Percentiles rank a stretch among this genome's conserved stretches.
These are phyloP conservation scores for Codiaeum variegatum DNA, from an alignment of 441 rosid genomes.

Conservation along the genomic window DNA sequence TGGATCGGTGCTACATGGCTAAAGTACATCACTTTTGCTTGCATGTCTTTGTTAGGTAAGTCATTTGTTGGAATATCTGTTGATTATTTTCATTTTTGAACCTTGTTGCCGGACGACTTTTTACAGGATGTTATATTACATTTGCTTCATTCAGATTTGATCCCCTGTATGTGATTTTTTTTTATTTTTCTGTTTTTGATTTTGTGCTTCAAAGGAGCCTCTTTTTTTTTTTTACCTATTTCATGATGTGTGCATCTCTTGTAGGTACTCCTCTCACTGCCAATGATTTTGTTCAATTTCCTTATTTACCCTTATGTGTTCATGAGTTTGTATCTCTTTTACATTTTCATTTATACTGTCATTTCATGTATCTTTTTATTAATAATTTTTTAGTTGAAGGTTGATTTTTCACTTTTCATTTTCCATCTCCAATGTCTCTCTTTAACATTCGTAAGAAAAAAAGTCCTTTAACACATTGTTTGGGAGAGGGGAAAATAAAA, in stretches of 20 bases:
- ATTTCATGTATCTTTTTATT: neutral
- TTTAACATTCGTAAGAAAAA: no score
- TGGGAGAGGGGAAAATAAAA: no score
- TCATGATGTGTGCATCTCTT: constrained; percentile 17
- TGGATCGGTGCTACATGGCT: no score
- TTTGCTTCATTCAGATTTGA: constrained; percentile 17
- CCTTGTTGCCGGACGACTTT: constrained; percentile 97
- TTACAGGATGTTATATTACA: constrained; percentile 65
- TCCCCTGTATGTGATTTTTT: constrained; percentile 17
- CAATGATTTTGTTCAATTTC: constrained; percentile 85
- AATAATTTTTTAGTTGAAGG: no score
- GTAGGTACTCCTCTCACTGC: constrained; percentile 99
- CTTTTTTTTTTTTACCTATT: neutral
- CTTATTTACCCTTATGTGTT: constrained; percentile 7
- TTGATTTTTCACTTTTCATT: no score
- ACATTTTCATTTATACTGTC: constrained; percentile 6
- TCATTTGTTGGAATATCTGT: constrained; percentile 99
- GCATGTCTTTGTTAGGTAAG: constrained; percentile 52
- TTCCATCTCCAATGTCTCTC: no score
- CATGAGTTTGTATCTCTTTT: constrained; percentile 6
- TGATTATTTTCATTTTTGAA: constrained; percentile 94
- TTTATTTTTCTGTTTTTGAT: neutral
- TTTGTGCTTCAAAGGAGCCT: constrained; percentile 1
- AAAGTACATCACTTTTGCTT: neutral
- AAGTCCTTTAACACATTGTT: no score